Evolutionary conservation across 2,329 filamentous ascomycete species (phyloP), one percentile per base, ranked within the genome.

Genomic region (Arthrobotrys pseudoclavata): DNA sequence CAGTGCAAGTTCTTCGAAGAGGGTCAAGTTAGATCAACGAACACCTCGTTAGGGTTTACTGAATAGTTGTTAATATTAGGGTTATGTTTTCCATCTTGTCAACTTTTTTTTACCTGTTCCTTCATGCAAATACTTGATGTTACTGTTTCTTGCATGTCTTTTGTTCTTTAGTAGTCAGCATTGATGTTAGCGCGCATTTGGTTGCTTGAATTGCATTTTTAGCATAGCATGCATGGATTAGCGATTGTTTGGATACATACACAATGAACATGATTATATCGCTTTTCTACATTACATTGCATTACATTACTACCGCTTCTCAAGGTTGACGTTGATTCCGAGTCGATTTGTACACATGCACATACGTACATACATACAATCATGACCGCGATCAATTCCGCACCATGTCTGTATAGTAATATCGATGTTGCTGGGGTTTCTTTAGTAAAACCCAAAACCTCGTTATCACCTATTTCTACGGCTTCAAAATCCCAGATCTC

Each of bases 1-100:
- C 55, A 67, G 67, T 52, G 53, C 45, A 37, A 63, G 52, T 48
- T 77, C 74, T 10, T 62, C 74, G 29, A 77, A 77, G 37, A 67
- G 74, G 52, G 67, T 67, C 7, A 77, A 67, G 24, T 24, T 77
- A 10, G 67, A 77, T 0, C 66, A 63, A 42, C 42, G 50, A 40
- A 45, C 22, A 22, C 40, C 52, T 20, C 55, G 52, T 37, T 34
- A 47, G 24, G 13, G 22, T 31, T 29, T 18, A 60, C 18, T 37
- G 42, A 20, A 34, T 69, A 55, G 64, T 47, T 24, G 29, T 31
- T n/a, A 0, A 34, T 53, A 60, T 15, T 53, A 24, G 18, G 15
- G 37, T 29, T 64, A 29, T 48, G 37, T 62, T 37, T 53, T 12
- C 55, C 10, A 18, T 26, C 4, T 31, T 45, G 12, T 26, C 22